A percentile compares a stretch with the other conserved stretches of the same genome.
These are phyloP conservation scores for Quercus ilex DNA, from an alignment of 306 rosid genomes.

Conservation along the genomic window DNA sequence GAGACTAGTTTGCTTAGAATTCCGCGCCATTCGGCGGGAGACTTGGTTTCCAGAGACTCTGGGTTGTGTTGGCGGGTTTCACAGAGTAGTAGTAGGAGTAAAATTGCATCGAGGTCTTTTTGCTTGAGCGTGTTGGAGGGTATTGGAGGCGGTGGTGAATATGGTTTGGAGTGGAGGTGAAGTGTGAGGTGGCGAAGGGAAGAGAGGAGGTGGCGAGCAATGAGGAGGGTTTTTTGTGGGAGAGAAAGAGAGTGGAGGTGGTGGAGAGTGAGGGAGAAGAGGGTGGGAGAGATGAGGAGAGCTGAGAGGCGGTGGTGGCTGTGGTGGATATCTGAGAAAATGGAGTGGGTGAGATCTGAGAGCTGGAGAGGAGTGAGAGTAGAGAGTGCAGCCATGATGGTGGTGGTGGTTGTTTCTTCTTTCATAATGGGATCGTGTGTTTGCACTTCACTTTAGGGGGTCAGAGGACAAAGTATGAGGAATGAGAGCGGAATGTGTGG, in stretches of 20 bases:
- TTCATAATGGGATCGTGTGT: constrained; percentile 72
- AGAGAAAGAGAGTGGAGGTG: constrained; percentile 72
- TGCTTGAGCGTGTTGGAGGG: constrained; percentile 25
- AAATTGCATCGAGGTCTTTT: constrained; percentile 59
- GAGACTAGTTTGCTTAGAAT: constrained; percentile 25
- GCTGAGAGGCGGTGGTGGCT: constrained; percentile 59
- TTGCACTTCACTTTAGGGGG: constrained; percentile 5
- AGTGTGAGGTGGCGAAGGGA: constrained; percentile 59
- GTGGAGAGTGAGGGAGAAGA: constrained; percentile 62
- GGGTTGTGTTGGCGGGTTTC: constrained; percentile 66
- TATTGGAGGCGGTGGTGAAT: neutral
- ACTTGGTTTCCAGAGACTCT: constrained; percentile 29
- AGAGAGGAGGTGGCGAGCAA: constrained; percentile 72
- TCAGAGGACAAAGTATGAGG: neutral
- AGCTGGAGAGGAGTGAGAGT: constrained; percentile 61
- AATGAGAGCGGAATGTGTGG: constrained; percentile 15
- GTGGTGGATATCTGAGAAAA: constrained; percentile 47
- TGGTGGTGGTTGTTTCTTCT: constrained; percentile 26
- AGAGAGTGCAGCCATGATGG: constrained; percentile 69
- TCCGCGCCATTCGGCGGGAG: constrained; percentile 51
- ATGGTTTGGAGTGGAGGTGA: constrained; percentile 33
- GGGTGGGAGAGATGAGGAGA: constrained; percentile 67
- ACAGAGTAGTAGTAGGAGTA: constrained; percentile 76
- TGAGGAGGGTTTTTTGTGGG: constrained; percentile 57
- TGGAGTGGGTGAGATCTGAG: constrained; percentile 56